Base-by-base conservation (phyloP, 805 yeast species). In the Hanseniaspora occidentalis region DNA sequence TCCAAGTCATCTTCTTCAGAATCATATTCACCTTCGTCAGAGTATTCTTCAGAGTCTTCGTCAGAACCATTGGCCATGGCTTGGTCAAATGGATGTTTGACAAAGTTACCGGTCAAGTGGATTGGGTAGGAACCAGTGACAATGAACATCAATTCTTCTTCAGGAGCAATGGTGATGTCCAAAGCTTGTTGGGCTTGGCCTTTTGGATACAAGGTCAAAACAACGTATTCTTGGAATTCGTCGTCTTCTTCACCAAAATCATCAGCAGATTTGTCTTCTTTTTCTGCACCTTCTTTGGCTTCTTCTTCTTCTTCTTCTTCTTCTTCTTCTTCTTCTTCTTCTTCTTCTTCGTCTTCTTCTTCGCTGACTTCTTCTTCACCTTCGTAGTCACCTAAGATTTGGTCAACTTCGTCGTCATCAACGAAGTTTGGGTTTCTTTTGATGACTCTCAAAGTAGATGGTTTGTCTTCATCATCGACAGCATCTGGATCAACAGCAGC, bases 111-210 rank as follows among this genome's bases (percentile, higher is more conserved):
- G 51, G 84, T 71, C 53, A 92, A 69, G 62, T 89, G 94, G 50
- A 92, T 71, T 50, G 94, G 82, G 70, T 86, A 89, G 21, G 96
- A 85, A 58, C 98, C 98, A 46, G 95, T 82, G 43, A 84, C 96
- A 57, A 85, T 94, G 57, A 92, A 92, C 69, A 71, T 78, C 46
- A 92, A 85, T 58, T 88, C 95, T 68, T 92, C 98, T 56, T 79
- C 89, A 56, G 97, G 95, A 41, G 80, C 73, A 56, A 92, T 81
- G 56, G 94, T 84, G 49, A 92, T 66, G 58, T 92, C 96, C 43
- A 92, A 61, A 42, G 94, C 69, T 71, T 89, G 97, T 71, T 92
- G 99, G 64, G 61, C 81, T 61, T 78, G 84, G 41, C 71, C 58
- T 56, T 78, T 71, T 63, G 98, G 97, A 41, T 94, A 78, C 48